Conservation (phyloP, 2,329 filamentous ascomycete species). For the Colletotrichum karsti region DNA sequence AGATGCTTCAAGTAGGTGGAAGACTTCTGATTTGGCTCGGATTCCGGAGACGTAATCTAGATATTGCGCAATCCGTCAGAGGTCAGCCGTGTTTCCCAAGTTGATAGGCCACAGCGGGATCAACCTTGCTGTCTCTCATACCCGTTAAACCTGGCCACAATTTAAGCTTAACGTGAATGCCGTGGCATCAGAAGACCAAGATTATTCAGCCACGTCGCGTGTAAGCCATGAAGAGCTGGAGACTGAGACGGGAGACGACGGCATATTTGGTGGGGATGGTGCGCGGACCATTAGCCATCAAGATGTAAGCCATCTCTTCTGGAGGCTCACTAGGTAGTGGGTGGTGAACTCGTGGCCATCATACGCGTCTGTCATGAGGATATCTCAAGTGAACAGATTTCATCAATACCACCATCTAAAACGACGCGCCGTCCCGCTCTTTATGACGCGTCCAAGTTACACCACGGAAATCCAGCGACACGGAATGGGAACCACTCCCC, state of each 20-base stretch:
- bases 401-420: too few species aligned
- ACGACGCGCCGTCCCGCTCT: background rate
- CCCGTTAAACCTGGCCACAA: background rate
- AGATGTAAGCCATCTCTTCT: too few species aligned
- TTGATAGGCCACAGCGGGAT: background rate
- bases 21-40: background rate
- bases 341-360: too few species aligned
- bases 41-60: background rate
- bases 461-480: background rate
- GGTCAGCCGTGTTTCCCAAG: background rate
- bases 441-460: background rate
- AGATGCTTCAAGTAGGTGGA: background rate
- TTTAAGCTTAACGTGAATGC: background rate
- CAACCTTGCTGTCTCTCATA: background rate
- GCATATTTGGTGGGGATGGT: background rate
- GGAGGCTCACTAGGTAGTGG: too few species aligned
- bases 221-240: background rate
- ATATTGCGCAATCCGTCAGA: background rate
- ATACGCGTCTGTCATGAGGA: too few species aligned
- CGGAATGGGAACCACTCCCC: background rate
- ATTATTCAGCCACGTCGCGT: background rate
- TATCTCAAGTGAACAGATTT: too few species aligned
- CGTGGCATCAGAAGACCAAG: background rate
- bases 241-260: background rate
- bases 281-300: background rate